Evolutionary conservation across 208 protist genomes (phyloP).

Genomic region (Kentomonas sorsogonicus): DNA sequence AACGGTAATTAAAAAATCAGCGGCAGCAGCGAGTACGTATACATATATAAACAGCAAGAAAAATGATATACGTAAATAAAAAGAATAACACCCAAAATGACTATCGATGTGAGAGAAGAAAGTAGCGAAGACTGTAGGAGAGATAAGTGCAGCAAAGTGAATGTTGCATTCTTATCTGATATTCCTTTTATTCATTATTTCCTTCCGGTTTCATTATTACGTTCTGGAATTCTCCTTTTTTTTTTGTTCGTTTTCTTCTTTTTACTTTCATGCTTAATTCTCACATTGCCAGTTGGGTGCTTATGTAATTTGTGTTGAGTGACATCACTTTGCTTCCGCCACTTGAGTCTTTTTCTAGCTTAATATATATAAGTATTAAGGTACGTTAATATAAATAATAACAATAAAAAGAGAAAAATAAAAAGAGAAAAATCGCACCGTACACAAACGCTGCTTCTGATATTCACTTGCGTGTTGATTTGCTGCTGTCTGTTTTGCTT

Average conservation of each 20-base stretch:
- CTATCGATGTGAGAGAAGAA: background rate
- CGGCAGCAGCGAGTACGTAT: background rate
- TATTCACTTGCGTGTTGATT: no score
- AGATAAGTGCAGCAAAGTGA: no score
- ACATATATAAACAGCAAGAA: background rate
- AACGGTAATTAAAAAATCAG: background rate
- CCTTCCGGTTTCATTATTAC: no score
- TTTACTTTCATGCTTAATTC: no score
- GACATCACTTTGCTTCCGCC: background rate
- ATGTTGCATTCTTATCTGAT: no score
- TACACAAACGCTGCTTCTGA: no score
- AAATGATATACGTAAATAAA: background rate
- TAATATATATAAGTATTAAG: background rate
- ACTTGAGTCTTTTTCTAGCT: no score
- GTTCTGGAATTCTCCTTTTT: no score
- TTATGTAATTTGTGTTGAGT: background rate
- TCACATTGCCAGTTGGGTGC: background rate
- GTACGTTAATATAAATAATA: background rate
- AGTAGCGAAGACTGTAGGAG: background rate
- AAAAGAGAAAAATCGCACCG: background rate
- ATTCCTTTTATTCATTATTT: no score
- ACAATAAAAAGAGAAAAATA: background rate
- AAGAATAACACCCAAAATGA: background rate
- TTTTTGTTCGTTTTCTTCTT: no score
- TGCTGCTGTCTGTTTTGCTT: constrained; percentile 4